Conservation (phyloP, 805 yeast genomes). For the Nakazawaea sp. region DNA sequence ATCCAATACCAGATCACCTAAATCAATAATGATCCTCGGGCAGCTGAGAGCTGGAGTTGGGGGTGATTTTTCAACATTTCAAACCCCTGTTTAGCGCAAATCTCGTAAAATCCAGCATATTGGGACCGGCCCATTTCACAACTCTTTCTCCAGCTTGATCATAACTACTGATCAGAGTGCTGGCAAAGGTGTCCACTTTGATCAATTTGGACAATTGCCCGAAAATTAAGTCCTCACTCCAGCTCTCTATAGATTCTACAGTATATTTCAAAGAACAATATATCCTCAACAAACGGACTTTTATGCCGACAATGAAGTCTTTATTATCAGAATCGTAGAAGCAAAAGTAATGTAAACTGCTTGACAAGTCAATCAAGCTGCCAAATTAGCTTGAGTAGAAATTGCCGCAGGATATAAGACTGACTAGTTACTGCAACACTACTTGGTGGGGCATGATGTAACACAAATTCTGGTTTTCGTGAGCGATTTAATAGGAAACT, state of each 20-base stretch:
- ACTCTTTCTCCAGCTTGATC: constrained; percentile 23
- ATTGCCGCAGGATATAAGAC: no score
- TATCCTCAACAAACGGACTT: constrained; percentile 26
- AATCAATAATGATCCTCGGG: constrained; percentile 3
- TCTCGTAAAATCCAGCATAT: neutral
- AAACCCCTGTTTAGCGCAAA: constrained; percentile 1
- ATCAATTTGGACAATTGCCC: constrained; percentile 32
- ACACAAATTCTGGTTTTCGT: no score
- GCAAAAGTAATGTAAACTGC: no score
- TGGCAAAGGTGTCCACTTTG: constrained; percentile 32
- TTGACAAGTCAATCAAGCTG: no score
- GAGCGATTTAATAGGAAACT: no score
- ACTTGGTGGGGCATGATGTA: no score
- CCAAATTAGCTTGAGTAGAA: no score
- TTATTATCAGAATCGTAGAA: constrained; percentile 22
- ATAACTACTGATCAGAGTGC: constrained; percentile 33
- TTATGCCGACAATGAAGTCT: constrained; percentile 20
- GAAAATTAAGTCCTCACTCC: constrained; percentile 37
- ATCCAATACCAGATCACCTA: no score
- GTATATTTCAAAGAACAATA: constrained; percentile 29
- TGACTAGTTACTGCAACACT: no score
- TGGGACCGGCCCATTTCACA: constrained; percentile 17
- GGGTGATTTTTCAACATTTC: neutral
- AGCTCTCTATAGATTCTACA: constrained; percentile 28
- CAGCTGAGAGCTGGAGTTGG: constrained; percentile 4